These are phyloP conservation scores for Planoprotostelium fungivorum DNA, from an alignment of 78 protist genomes.

Conservation along the genomic window DNA sequence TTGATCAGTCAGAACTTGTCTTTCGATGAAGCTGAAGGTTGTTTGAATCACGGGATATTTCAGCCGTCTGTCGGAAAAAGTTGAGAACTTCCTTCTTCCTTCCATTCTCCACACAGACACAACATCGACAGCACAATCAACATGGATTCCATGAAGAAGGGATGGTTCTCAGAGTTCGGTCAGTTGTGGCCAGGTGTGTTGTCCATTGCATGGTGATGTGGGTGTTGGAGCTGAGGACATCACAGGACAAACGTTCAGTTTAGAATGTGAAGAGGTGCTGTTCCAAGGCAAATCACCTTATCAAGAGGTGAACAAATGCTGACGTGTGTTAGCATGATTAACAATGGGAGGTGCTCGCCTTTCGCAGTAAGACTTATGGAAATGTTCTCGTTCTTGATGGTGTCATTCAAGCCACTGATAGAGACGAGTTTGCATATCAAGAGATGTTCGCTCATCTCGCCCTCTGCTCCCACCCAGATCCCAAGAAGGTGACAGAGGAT, in stretches of 20 bases:
- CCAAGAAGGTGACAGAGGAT: slow-evolving; percentile 30
- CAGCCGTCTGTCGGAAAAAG: too few relatives aligned
- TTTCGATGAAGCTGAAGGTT: too few relatives aligned
- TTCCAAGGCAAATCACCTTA: slow-evolving; percentile 68
- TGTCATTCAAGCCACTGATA: slow-evolving; percentile 88
- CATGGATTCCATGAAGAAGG: slow-evolving; percentile 60
- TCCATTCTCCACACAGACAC: neutral
- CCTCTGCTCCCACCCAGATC: slow-evolving; percentile 81
- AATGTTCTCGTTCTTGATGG: slow-evolving; percentile 91
- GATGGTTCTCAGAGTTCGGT: slow-evolving; percentile 74
- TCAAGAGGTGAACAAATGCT: slow-evolving; percentile 44
- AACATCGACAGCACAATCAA: neutral
- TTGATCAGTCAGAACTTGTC: too few relatives aligned
- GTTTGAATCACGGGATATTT: too few relatives aligned
- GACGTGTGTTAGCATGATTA: neutral
- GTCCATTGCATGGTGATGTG: neutral
- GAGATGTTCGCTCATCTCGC: slow-evolving; percentile 95
- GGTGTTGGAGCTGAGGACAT: neutral
- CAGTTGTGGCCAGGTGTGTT: slow-evolving; percentile 69
- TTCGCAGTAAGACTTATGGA: slow-evolving; percentile 86
- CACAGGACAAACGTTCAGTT: slow-evolving; percentile 77
- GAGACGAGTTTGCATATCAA: slow-evolving; percentile 95
- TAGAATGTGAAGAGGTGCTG: slow-evolving; percentile 85
- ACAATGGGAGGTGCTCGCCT: slow-evolving; percentile 40
- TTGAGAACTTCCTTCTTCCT: neutral